A percentile compares a stretch with the other conserved stretches of the same genome.
Evolutionary conservation across 306 rosid genomes (phyloP).

Genomic region (Prinsepia uniflora): DNA sequence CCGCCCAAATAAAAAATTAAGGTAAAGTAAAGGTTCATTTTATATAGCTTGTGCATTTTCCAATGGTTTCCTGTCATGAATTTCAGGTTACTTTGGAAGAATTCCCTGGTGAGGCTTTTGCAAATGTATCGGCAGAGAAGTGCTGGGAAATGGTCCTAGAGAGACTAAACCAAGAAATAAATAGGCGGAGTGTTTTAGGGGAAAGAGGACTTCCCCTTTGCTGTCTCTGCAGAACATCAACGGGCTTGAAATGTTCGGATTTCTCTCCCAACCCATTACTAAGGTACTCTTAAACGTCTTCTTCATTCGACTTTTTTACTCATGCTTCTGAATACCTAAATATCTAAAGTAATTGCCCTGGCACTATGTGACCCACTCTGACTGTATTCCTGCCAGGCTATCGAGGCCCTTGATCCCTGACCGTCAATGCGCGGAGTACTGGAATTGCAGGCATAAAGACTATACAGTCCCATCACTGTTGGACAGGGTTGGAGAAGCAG

Average conservation of each 20-base stretch:
- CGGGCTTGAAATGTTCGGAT: constrained; percentile 83
- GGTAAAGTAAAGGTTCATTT: neutral
- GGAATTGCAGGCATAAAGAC: constrained; percentile 46
- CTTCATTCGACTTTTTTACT: neutral
- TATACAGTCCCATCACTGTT: constrained; percentile 15
- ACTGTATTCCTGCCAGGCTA: constrained; percentile 47
- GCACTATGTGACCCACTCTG: neutral
- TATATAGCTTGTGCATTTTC: neutral
- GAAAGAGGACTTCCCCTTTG: constrained; percentile 38
- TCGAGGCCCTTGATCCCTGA: constrained; percentile 70
- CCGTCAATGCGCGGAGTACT: constrained; percentile 69
- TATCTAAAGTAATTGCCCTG: neutral
- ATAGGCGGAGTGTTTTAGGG: constrained; percentile 34
- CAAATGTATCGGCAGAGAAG: constrained; percentile 47
- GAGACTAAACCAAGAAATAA: constrained; percentile 49
- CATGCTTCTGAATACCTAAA: neutral
- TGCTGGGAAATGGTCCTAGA: constrained; percentile 78
- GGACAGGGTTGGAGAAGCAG: constrained; percentile 21
- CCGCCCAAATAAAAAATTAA: neutral
- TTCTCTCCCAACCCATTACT: constrained; percentile 48
- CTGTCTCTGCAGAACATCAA: constrained; percentile 45
- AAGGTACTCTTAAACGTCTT: constrained; percentile 44
- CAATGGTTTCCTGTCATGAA: neutral
- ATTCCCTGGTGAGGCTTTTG: constrained; percentile 47
- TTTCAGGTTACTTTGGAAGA: constrained; percentile 81